Evolutionary conservation across 192 early-diverging fungal species (phyloP).

Genomic region (Mortierella hygrophila): DNA sequence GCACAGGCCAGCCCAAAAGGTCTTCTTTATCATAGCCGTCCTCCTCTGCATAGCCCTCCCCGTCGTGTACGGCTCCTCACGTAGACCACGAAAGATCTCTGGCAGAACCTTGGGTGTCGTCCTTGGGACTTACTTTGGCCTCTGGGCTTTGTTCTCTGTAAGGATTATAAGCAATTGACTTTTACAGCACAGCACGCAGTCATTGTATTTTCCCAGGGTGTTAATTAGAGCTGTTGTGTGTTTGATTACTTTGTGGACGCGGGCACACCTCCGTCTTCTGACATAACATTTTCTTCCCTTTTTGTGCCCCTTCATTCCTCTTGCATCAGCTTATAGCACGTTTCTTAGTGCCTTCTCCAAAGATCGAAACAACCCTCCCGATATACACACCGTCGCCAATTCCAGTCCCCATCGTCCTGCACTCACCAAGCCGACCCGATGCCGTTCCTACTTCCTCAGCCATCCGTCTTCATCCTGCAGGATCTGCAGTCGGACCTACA

Average conservation of each 20-base stretch:
- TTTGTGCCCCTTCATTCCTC: background rate
- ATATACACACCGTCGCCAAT: constrained; percentile 42
- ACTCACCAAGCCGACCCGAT: constrained; percentile 23
- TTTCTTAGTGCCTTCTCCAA: constrained; percentile 36
- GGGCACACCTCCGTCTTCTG: background rate
- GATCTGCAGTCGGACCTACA: background rate
- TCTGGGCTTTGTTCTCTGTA: constrained; percentile 44
- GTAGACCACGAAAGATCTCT: constrained; percentile 26
- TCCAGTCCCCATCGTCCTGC: constrained; percentile 22
- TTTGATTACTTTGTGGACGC: background rate
- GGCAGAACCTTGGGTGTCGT: constrained; percentile 18
- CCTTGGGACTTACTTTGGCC: constrained; percentile 36
- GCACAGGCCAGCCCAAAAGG: constrained; percentile 42
- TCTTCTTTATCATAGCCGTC: constrained; percentile 31
- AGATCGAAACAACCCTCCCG: constrained; percentile 24
- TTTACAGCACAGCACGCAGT: too few species aligned
- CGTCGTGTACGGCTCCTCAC: constrained; percentile 28
- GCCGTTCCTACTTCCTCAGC: constrained; percentile 33
- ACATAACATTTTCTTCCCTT: background rate
- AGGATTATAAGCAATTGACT: background rate
- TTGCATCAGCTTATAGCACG: constrained; percentile 24
- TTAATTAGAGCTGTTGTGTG: too few species aligned
- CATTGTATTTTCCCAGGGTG: too few species aligned
- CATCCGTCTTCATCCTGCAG: constrained; percentile 25
- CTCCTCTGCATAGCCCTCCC: constrained; percentile 44